phyloP scores from a whole-genome alignment of 305 asterid species.

The Galium porrigens region DNA sequence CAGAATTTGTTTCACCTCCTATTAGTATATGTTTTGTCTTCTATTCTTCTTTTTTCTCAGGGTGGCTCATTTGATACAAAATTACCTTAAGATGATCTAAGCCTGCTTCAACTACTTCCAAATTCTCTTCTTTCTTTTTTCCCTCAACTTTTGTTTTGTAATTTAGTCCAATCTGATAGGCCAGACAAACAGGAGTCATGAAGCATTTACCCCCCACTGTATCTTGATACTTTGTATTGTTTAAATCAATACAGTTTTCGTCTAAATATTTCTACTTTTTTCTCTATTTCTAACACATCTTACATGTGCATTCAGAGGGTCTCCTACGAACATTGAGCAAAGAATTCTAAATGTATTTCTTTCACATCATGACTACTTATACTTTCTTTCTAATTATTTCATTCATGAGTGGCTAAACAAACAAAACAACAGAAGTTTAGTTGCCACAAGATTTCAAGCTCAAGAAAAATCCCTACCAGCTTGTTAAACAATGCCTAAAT shows the following conservation, averaged over 20 bases:
- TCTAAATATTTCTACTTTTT: not conserved
- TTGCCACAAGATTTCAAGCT: not conserved
- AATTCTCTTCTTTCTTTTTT: not conserved
- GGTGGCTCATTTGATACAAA: slow-evolving; percentile 1
- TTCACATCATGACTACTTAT: not conserved
- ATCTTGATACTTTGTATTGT: not conserved
- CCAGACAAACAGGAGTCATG: not conserved
- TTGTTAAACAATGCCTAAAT: not conserved
- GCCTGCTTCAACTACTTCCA: slow-evolving; percentile 2
- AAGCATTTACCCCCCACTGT: not conserved
- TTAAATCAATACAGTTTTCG: not conserved
- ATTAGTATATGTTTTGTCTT: slow-evolving; percentile 5
- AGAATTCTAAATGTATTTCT: not conserved
- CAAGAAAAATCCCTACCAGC: not conserved
- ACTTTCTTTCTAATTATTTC: not conserved
- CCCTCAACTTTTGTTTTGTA: not conserved
- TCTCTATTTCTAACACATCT: too few species aligned
- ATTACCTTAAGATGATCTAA: not conserved
- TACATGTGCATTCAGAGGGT: too few species aligned
- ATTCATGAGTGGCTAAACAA: not conserved
- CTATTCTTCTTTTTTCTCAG: not conserved
- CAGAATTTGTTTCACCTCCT: slow-evolving; percentile 2
- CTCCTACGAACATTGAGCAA: not conserved
- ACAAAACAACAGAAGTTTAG: not conserved
- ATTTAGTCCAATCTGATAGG: not conserved